phyloP scores from a whole-genome alignment of 2,329 filamentous ascomycete species.

The Fusarium tanahbumbuense region DNA sequence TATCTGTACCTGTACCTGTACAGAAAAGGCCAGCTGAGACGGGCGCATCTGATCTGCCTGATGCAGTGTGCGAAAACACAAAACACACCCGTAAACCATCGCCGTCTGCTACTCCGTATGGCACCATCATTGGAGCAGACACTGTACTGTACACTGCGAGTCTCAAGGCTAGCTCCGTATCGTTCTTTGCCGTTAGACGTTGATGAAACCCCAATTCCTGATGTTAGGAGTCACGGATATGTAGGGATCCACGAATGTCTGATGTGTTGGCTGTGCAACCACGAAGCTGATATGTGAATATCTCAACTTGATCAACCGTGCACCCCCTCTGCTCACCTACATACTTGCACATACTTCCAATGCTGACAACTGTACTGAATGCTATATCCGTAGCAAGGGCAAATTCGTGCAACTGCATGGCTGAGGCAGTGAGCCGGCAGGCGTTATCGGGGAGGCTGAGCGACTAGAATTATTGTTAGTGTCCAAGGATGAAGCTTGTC shows the following conservation, averaged over 20 bases:
- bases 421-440: conserved; percentile 19
- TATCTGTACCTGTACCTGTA: not conserved
- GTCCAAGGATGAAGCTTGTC: conserved; percentile 20
- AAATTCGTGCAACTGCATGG: conserved; percentile 16
- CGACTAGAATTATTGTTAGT: conserved; percentile 8
- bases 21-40: conserved; percentile 11
- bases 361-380: not conserved
- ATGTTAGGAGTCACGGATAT: conserved; percentile 17
- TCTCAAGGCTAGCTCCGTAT: conserved; percentile 6
- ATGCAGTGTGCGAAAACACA: conserved; percentile 14
- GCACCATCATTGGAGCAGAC: conserved; percentile 7
- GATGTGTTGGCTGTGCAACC: conserved; percentile 47
- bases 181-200: conserved; percentile 4
- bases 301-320: conserved; percentile 13
- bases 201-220: conserved; percentile 3
- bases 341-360: not conserved
- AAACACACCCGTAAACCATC: not conserved
- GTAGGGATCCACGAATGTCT: conserved; percentile 32
- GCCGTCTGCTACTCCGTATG: not conserved
- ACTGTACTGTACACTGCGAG: conserved; percentile 4
- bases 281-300: conserved; percentile 26
- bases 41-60: conserved; percentile 26
- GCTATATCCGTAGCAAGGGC: not conserved
- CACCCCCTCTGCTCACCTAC: conserved; percentile 15
- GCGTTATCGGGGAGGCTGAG: conserved; percentile 31